Evolutionary conservation across 2,329 filamentous ascomycete species (phyloP), one percentile per base, ranked within the genome.

Genomic region (Penicillium sp.): DNA sequence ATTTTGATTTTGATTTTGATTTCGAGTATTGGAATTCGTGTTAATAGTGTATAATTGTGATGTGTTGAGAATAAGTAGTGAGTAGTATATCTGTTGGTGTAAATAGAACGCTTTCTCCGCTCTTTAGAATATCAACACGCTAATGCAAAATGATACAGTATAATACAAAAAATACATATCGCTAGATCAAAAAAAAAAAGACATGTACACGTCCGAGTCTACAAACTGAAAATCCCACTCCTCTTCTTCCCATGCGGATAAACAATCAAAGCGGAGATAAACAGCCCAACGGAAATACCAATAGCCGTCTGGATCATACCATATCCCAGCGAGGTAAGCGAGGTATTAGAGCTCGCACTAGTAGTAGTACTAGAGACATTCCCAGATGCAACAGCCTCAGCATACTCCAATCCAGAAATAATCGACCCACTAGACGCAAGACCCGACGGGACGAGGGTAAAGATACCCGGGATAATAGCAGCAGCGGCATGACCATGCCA

Each of bases 391-490:
- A 85, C 82, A 54, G 83, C 77, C 62, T 85, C 77, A 0, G 84
- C 82, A 40, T 78, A 81, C 16, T 77, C 76, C 49, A 86, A 71
- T 9, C 84, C 83, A 1, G 78, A 76, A 5, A 86, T 76, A 13
- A 86, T 73, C 5, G 77, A 80, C 1, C 84, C 84, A 57, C 76
- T 77, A 0, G 83, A 81, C 6, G 83, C 81, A 6, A 87, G 70
- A 8, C 84, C 84, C 2, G 79, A 82, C 0, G 84, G 84, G 0
- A 87, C 83, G 59, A 85, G 82, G 1, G 85, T 82, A 62, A 94
- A 95, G 62, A 96, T 94, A 16, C 89, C 91, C 0, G 92, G 91
- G 11, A 96, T 79, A 80, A 96, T 90, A 6, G 89, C 88, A 0
- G 90, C 90, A 0, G 91, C 91, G 0, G 91, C 91, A 8, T 95